These are phyloP conservation scores for Tribonema minus DNA, from an alignment of 108 stramenopile genomes.

Conservation along the genomic window DNA sequence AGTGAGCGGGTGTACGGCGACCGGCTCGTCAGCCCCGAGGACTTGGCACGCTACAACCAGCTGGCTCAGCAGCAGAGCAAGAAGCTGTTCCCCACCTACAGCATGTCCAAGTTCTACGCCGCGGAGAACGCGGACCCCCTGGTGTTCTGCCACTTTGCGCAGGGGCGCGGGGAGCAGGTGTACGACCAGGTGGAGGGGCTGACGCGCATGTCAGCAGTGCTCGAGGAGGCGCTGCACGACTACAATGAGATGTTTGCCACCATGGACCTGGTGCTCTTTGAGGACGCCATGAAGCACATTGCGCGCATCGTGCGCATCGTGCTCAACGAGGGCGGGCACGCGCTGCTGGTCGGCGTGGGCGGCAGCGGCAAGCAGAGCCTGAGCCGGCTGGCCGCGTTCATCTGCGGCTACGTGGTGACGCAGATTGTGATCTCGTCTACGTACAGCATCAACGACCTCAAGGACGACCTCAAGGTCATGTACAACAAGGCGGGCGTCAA, in stretches of 20 bases:
- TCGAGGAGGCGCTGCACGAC: constrained; percentile 60
- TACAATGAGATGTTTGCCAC: constrained; percentile 67
- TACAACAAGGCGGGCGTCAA: constrained; percentile 70
- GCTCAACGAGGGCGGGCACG: constrained; percentile 64
- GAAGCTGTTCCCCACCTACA: constrained; percentile 57
- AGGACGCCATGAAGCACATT: constrained; percentile 66
- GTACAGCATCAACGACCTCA: constrained; percentile 69
- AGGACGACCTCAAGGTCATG: constrained; percentile 73
- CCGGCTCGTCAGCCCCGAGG: constrained; percentile 59
- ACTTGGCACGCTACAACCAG: constrained; percentile 56
- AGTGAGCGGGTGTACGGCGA: constrained; percentile 68
- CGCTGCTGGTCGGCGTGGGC: constrained; percentile 68
- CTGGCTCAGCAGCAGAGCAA: constrained; percentile 57
- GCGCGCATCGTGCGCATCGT: constrained; percentile 65
- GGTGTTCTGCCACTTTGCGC: constrained; percentile 68
- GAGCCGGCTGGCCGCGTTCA: constrained; percentile 65
- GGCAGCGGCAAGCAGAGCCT: constrained; percentile 67
- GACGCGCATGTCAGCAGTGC: constrained; percentile 21
- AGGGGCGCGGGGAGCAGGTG: constrained; percentile 52
- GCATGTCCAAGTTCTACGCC: constrained; percentile 58
- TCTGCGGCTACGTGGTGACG: constrained; percentile 60
- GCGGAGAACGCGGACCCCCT: constrained; percentile 65
- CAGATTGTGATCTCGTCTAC: constrained; percentile 69
- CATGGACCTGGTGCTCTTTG: constrained; percentile 70
- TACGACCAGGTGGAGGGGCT: constrained; percentile 60